phyloP scores from a whole-genome alignment of 179 eudicot species.

The Beta lomatogona region DNA sequence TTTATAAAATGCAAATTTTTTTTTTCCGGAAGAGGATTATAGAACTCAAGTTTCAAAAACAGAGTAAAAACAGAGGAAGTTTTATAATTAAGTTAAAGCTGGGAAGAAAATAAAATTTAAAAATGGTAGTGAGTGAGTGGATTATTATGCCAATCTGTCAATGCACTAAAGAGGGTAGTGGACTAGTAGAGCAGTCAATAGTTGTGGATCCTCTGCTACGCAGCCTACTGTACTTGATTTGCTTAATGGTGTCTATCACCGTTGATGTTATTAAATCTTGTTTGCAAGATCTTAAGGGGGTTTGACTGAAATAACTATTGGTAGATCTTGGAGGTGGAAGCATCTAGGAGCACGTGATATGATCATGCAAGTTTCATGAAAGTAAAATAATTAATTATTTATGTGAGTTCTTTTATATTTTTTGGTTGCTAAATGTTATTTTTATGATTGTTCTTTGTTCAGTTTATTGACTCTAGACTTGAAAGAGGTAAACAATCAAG shows the following conservation, averaged over 20 bases:
- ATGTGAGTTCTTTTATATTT: too few species aligned
- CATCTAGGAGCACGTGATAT: slow-evolving; percentile 13
- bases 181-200: neutral
- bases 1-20: too few species aligned
- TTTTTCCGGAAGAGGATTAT: neutral
- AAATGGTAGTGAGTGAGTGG: neutral
- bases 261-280: neutral
- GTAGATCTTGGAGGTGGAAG: slow-evolving; percentile 17
- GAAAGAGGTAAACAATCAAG: too few species aligned
- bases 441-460: neutral
- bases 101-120: too few species aligned
- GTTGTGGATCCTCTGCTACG: neutral
- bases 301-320: slow-evolving; percentile 11
- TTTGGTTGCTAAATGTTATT: too few species aligned
- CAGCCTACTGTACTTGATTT: neutral
- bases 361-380: slow-evolving; percentile 16
- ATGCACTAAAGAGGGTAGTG: slow-evolving; percentile 12
- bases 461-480: slow-evolving; percentile 2
- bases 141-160: slow-evolving; percentile 14
- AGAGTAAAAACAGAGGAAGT: slow-evolving; percentile 12
- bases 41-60: slow-evolving; percentile 7
- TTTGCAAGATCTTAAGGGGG: neutral
- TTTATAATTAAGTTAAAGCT: neutral
- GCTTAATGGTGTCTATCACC: neutral
- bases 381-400: neutral